phyloP scores from a whole-genome alignment of 2,329 filamentous ascomycete genomes.

The Ophiocordyceps sinensis region DNA sequence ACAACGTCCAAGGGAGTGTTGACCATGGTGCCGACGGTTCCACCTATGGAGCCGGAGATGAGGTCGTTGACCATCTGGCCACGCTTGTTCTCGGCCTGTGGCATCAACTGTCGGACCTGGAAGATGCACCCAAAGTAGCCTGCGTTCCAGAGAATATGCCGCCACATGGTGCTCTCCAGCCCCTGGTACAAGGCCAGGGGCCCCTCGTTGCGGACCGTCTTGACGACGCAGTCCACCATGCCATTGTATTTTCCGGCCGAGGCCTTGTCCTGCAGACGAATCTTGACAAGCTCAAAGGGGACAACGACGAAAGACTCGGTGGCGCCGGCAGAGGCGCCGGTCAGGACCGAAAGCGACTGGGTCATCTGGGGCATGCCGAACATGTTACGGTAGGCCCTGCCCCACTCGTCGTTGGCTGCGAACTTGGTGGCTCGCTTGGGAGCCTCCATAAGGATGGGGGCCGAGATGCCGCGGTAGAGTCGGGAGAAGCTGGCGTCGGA shows the following conservation, averaged over 20 bases:
- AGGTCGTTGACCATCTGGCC: conserved; percentile 78
- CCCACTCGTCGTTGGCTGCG: conserved; percentile 97
- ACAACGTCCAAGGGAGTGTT: conserved; percentile 97
- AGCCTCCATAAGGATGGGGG: conserved; percentile 96
- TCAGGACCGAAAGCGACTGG: conserved; percentile 81
- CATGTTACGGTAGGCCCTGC: conserved; percentile 75
- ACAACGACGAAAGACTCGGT: conserved; percentile 96
- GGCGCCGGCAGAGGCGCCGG: conserved; percentile 85
- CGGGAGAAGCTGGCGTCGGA: conserved; percentile 54
- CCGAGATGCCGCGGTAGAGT: conserved; percentile 88
- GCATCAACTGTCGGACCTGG: conserved; percentile 79
- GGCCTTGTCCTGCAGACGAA: conserved; percentile 89
- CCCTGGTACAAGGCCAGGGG: conserved; percentile 87
- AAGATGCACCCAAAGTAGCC: conserved; percentile 98
- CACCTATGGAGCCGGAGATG: conserved; percentile 73
- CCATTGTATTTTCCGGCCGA: conserved; percentile 79
- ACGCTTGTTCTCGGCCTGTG: conserved; percentile 65
- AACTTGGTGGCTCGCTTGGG: conserved; percentile 94
- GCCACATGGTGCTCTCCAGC: conserved; percentile 91
- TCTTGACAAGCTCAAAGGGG: conserved; percentile 97
- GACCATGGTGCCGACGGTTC: conserved; percentile 74
- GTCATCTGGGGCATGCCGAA: conserved; percentile 83
- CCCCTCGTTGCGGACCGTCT: conserved; percentile 76
- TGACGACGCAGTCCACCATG: conserved; percentile 64
- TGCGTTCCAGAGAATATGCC: conserved; percentile 79